Percentiles rank a stretch among this genome's conserved stretches.
phyloP scores from a whole-genome alignment of 2,329 filamentous ascomycete genomes.

The Hymenoscyphus fructigenus region DNA sequence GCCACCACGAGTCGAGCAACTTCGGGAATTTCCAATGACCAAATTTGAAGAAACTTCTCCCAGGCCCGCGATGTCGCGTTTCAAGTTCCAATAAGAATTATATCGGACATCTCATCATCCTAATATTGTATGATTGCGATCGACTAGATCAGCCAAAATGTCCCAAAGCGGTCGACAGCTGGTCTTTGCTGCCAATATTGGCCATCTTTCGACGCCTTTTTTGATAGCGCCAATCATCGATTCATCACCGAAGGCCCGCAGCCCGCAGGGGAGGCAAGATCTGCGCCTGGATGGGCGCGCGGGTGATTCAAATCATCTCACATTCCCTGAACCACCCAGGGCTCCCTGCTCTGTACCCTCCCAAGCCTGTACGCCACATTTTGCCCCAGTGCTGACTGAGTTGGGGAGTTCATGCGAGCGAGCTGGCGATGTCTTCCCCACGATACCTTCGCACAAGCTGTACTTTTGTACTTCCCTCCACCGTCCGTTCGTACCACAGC shows the following conservation, averaged over 20 bases:
- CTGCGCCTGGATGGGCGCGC: constrained; percentile 27
- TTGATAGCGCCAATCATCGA: constrained; percentile 12
- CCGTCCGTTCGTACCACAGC: background rate
- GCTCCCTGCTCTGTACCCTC: constrained; percentile 5
- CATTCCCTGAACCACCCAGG: constrained; percentile 13
- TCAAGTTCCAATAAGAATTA: background rate
- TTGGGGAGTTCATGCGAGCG: background rate
- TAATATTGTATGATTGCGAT: constrained; percentile 3
- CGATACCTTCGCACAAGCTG: background rate
- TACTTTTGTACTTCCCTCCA: background rate
- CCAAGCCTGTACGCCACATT: constrained; percentile 12
- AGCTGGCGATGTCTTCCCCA: background rate
- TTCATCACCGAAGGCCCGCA: constrained; percentile 25
- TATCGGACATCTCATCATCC: background rate
- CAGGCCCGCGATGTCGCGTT: background rate
- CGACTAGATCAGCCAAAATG: constrained; percentile 12
- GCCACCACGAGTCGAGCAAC: background rate
- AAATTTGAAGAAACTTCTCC: background rate
- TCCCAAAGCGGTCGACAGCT: constrained; percentile 8
- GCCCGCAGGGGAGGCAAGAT: constrained; percentile 22
- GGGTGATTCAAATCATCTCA: constrained; percentile 29
- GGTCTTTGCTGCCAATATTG: constrained; percentile 22
- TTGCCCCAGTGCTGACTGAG: constrained; percentile 15
- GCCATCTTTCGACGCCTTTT: constrained; percentile 13
- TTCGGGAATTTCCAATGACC: background rate